Evolutionary conservation across 192 early-diverging fungal species (phyloP).

Genomic region (Thamnidium elegans): DNA sequence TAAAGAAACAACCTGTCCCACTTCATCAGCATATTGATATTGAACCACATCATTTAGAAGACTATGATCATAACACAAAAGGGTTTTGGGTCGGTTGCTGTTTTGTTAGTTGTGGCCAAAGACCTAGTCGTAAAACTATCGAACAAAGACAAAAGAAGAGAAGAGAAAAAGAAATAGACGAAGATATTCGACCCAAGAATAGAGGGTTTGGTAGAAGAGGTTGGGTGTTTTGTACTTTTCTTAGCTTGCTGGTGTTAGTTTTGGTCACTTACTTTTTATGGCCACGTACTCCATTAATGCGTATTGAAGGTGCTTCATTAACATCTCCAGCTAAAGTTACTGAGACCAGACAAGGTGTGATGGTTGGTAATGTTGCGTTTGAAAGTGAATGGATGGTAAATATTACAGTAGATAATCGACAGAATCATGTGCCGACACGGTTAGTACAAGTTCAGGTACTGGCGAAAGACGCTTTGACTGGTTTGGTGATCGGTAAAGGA

Average conservation of each 20-base stretch:
- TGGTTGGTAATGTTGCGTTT: conserved; percentile 27
- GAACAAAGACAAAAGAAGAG: background rate
- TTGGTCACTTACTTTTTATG: conserved; percentile 22
- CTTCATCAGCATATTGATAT: background rate
- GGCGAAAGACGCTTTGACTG: conserved; percentile 26
- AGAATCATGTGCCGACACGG: conserved; percentile 28
- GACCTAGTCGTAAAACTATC: background rate
- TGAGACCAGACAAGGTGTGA: conserved; percentile 16
- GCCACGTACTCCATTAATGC: conserved; percentile 27
- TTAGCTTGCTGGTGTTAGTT: conserved; percentile 2
- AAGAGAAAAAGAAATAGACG: background rate
- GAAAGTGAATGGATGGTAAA: conserved; percentile 33
- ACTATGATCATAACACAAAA: background rate
- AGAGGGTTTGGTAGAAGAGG: conserved; percentile 20
- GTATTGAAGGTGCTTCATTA: conserved; percentile 21
- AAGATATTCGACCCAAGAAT: conserved; percentile 10
- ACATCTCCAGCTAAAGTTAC: conserved; percentile 19
- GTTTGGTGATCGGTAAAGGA: conserved; percentile 27
- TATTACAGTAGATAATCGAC: conserved; percentile 29
- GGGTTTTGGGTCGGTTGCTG: conserved; percentile 32
- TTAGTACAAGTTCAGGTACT: conserved; percentile 17
- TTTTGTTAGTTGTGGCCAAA: conserved; percentile 18
- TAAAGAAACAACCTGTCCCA: background rate
- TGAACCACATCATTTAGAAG: conserved; percentile 2
- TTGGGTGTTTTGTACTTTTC: conserved; percentile 26